Percentiles rank a stretch among this genome's conserved stretches.
phyloP scores from a whole-genome alignment of 192 early-diverging fungal genomes.

The Rhizoclosmatium globosum region DNA sequence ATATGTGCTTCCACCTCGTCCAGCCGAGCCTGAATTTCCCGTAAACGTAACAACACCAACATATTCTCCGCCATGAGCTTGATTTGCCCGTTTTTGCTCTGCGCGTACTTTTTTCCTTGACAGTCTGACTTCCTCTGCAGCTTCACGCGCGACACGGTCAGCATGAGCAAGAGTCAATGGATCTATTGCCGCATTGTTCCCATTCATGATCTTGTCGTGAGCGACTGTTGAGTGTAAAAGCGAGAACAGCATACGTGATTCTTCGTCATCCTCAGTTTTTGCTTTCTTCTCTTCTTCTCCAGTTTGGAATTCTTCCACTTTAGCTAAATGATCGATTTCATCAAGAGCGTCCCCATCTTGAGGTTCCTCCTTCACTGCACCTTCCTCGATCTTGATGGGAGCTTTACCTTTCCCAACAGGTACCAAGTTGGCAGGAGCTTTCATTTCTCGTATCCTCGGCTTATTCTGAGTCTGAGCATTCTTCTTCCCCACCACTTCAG shows the following conservation, averaged over 20 bases:
- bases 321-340: conserved; percentile 25
- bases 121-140: conserved; percentile 76
- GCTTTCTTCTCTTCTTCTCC: conserved; percentile 16
- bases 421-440: conserved; percentile 35
- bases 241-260: conserved; percentile 75
- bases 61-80: conserved; percentile 44
- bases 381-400: conserved; percentile 2
- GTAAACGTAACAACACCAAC: conserved; percentile 92
- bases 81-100: conserved; percentile 35
- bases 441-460: conserved; percentile 34
- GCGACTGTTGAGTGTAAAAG: conserved; percentile 89
- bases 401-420: conserved; percentile 20
- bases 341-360: conserved; percentile 41
- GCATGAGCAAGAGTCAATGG: conserved; percentile 84
- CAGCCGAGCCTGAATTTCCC: conserved; percentile 75
- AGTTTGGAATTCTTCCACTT: conserved; percentile 31
- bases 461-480: conserved; percentile 19
- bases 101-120: conserved; percentile 72
- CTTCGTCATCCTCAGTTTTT: conserved; percentile 45
- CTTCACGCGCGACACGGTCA: conserved; percentile 77
- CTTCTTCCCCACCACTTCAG: conserved; percentile 63
- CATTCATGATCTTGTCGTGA: conserved; percentile 90
- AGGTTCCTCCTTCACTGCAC: conserved; percentile 35
- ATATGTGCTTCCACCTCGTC: conserved; percentile 13
- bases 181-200: conserved; percentile 61